Conservation (phyloP, 805 yeast genomes). For the Pichia cabralensis region DNA sequence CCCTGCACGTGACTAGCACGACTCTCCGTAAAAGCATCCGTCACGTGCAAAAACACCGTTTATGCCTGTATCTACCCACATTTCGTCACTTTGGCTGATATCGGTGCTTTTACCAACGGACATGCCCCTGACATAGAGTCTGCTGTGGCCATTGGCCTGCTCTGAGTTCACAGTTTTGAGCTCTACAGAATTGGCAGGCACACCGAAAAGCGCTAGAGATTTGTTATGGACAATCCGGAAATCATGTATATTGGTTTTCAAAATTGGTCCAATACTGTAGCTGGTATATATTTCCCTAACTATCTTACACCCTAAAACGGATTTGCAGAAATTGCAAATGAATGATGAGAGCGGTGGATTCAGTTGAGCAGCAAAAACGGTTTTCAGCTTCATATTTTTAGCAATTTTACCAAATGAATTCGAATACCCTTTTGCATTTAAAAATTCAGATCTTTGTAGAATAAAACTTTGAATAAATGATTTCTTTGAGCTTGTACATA, state of each 20-base stretch:
- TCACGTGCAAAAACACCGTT: conserved; percentile 57
- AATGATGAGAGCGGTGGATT: conserved; percentile 11
- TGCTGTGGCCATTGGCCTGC: conserved; percentile 36
- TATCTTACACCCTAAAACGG: conserved; percentile 39
- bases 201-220: conserved; percentile 36
- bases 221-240: conserved; percentile 36
- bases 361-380: conserved; percentile 29
- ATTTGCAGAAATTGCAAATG: conserved; percentile 31
- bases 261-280: conserved; percentile 46
- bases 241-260: conserved; percentile 53
- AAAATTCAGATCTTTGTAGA: conserved; percentile 29
- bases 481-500: conserved; percentile 14
- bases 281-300: conserved; percentile 38
- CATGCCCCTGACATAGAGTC: conserved; percentile 52
- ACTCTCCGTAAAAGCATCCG: conserved; percentile 51
- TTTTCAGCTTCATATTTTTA: conserved; percentile 25
- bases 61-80: conserved; percentile 39
- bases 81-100: conserved; percentile 27
- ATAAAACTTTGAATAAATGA: conserved; percentile 18
- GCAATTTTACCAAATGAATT: conserved; percentile 23
- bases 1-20: neutral
- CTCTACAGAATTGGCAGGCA: conserved; percentile 51
- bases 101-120: conserved; percentile 44
- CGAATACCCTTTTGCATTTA: conserved; percentile 43
- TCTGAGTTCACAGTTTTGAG: conserved; percentile 36